Evolutionary conservation across 192 early-diverging fungal genomes (phyloP), one percentile per base, ranked within the genome.

Genomic region (Pilobolus umbonatus): DNA sequence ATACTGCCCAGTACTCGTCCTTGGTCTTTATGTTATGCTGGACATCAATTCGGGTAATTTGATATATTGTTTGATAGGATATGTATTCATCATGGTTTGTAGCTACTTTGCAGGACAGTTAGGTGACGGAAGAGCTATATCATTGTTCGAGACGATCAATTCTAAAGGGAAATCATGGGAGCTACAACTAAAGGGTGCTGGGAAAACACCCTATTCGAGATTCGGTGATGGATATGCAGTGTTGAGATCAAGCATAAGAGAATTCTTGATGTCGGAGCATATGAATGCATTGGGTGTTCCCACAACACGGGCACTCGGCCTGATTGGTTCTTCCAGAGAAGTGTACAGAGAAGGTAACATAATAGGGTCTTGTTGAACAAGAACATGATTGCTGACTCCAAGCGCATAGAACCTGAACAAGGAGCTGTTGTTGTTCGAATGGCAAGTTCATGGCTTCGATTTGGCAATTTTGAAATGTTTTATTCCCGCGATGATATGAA

Each of bases 191-290:
- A 95, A 95, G 62, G 92, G 93, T 24, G 85, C 86, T 1, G 88
- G 94, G 5, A 73, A 81, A 59, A 96, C 94, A 5, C 89, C 91
- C 1, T 96, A 89, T 67, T 89, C 91, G 36, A 74, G 94, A 11
- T 87, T 91, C 44, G 89, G 84, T 6, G 94, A 96, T 60, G 94
- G 92, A 1, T 87, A 81, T 50, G 94, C 94, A 0, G 91, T 93
- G 7, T 64, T 94, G n/a, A 73, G 92, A 3, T 93, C 89, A 5
- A 91, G 87, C 26, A 85, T 94, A 35, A 79, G 94, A 49, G 94
- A 96, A 73, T 96, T 78, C 60, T 75, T 96, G 30, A 73, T 78
- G 15, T 83, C 83, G 0, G 88, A 91, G 67, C 77, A 81, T 56
- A 85, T 95, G 77, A 61, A 75, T 38, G 83, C 90, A 0, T 68